Conservation (phyloP, 192 early-diverging fungal species). For the Phlyctochytrium arcticum region DNA sequence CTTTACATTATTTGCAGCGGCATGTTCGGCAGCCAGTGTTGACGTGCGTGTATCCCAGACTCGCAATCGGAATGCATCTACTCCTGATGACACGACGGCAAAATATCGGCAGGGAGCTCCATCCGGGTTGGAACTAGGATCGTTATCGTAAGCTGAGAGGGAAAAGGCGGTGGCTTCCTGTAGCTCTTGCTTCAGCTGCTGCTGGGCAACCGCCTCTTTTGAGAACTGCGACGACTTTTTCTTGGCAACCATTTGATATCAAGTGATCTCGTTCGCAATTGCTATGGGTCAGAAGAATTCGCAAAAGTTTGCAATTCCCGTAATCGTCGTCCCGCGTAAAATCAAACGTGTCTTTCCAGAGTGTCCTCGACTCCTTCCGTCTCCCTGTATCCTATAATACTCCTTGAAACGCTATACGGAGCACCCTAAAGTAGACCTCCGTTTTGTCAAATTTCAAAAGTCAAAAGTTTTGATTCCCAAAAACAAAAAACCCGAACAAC, state of each 20-base stretch:
- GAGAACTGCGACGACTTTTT: conserved; percentile 4
- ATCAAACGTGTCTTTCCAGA: too few species aligned
- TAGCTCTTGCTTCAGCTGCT: background rate
- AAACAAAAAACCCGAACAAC: too few species aligned
- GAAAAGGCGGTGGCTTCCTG: conserved; percentile 3
- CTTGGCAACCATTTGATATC: background rate
- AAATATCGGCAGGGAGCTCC: conserved; percentile 10
- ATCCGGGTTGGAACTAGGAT: background rate
- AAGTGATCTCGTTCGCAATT: too few species aligned
- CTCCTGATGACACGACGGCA: conserved; percentile 10
- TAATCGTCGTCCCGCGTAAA: too few species aligned
- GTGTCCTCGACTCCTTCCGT: too few species aligned
- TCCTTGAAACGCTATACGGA: too few species aligned
- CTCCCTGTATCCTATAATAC: too few species aligned
- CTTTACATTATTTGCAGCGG: background rate
- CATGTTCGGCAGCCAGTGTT: conserved; percentile 2
- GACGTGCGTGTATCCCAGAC: conserved; percentile 25
- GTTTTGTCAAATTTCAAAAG: too few species aligned
- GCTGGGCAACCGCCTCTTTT: conserved; percentile 1
- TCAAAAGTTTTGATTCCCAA: too few species aligned
- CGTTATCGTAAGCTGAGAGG: conserved; percentile 16
- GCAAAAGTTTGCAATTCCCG: too few species aligned
- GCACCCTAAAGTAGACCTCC: too few species aligned
- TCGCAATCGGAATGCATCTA: conserved; percentile 11
- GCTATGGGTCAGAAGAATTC: too few species aligned